Percentiles rank a stretch among this genome's conserved stretches.
phyloP scores from a whole-genome alignment of 768 basidiomycete genomes.

The Nidularia sp. region DNA sequence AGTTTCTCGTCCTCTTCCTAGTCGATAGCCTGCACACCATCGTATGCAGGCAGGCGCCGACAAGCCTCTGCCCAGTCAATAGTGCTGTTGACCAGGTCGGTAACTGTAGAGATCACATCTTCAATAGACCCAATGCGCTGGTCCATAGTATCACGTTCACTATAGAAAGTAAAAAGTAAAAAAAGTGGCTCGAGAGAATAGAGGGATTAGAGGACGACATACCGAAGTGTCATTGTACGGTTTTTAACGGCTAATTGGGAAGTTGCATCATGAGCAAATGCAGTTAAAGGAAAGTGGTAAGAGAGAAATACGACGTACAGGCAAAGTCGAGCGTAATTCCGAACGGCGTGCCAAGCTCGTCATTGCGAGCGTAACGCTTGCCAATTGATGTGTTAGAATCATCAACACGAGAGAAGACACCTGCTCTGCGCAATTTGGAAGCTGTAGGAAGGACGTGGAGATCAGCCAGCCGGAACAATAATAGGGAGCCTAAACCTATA shows the following conservation, averaged over 20 bases:
- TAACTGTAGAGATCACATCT: conserved; percentile 79
- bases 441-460: conserved; percentile 39
- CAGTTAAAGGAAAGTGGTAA: too few relatives aligned
- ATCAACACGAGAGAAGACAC: conserved; percentile 91
- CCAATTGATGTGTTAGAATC: conserved; percentile 95
- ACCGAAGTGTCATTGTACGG: conserved; percentile 92
- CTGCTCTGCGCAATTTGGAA: conserved; percentile 79
- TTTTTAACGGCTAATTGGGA: conserved; percentile 72
- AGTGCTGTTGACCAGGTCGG: conserved; percentile 70
- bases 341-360: conserved; percentile 97
- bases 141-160: conserved; percentile 92
- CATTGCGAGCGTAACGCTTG: conserved; percentile 95
- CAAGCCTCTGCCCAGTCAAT: conserved; percentile 80
- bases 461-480: background rate
- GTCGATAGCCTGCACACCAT: conserved; percentile 85
- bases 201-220: conserved; percentile 20
- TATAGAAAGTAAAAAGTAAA: conserved; percentile 21
- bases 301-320: conserved; percentile 24
- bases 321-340: conserved; percentile 97
- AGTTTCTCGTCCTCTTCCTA: conserved; percentile 6
- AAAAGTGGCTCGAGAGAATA: background rate
- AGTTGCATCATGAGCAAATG: too few relatives aligned
- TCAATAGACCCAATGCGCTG: conserved; percentile 91
- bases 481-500: background rate
- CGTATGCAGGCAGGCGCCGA: conserved; percentile 68